Evolutionary conservation across 2,329 filamentous ascomycete genomes (phyloP), one percentile per base, ranked within the genome.

Genomic region (Tolypocladium amazonense): DNA sequence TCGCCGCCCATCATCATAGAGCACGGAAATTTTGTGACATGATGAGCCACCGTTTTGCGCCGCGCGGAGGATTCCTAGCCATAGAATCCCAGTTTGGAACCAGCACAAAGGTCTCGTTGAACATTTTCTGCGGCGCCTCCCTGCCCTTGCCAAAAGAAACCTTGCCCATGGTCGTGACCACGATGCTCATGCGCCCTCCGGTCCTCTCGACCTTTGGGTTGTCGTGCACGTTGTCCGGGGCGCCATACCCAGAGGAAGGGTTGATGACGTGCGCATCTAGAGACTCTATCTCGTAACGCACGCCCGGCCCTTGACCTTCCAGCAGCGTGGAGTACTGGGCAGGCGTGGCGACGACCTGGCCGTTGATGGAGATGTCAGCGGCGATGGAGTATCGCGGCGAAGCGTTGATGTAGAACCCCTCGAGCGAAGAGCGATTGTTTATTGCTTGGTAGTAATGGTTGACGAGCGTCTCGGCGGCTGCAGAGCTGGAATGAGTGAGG

Each of bases 211-310:
- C 72, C 67, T 78, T 76, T 54, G 76, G 72, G 50, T 74, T 73
- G 3, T 71, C 67, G 43, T 74, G 68, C 33, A 77, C 69, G 62
- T 66, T 73, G 7, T 79, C 80, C 3, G 81, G 78, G n/a, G 81
- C 83, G 35, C 82, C 82, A 65, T 81, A 75, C 57, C 76, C 74
- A 69, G 85, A 89, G 60, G 82, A 80, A 14, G 83, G 80, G 74
- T 93, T 94, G 67, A 93, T 77, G 55, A 92, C 84, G 64, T 95
- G 90, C 60, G 85, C 86, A 73, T 96, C 89, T 66, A 88, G 85
- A 18, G 85, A 86, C 68, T 90, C 86, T 59, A 91, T 79, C 59
- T 93, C 89, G 75, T 90, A 94, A 65, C 79, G 74, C 20, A 86
- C 75, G 75, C 76, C 65, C 65, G 74, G 53, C 77, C 84, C 73